phyloP scores from a whole-genome alignment of 1,284 basidiomycete species.

The Rhodotorula sp. region DNA sequence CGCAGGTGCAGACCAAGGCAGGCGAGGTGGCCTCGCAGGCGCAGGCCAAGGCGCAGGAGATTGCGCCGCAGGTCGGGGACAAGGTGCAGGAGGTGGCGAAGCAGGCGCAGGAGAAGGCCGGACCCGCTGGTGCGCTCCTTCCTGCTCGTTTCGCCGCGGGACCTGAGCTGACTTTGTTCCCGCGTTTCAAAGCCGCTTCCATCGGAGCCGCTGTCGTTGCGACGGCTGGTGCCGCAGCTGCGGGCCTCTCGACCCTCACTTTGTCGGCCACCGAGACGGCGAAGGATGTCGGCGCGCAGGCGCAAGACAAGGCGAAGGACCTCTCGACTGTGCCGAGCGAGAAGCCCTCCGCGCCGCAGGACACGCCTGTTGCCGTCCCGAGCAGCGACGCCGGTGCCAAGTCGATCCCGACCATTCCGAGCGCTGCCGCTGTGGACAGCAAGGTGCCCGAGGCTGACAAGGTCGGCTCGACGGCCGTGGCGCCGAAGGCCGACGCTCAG shows the following conservation, averaged over 20 bases:
- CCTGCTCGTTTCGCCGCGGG: too few species aligned
- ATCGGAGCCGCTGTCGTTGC: slow-evolving; percentile 11
- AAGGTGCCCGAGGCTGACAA: slow-evolving; percentile 7
- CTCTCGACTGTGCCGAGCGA: slow-evolving; percentile 1
- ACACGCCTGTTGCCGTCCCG: not conserved
- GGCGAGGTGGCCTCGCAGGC: slow-evolving; percentile 3
- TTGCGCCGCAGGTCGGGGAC: slow-evolving; percentile 5
- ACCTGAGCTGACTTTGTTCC: not conserved
- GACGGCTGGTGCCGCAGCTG: slow-evolving; percentile 15
- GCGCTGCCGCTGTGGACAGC: slow-evolving; percentile 10
- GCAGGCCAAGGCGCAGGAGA: slow-evolving; percentile 8
- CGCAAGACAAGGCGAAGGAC: not conserved
- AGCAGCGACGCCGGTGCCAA: not conserved
- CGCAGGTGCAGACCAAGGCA: slow-evolving; percentile 22
- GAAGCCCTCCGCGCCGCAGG: slow-evolving; percentile 14
- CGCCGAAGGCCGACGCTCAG: slow-evolving; percentile 13
- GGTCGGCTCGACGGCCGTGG: slow-evolving; percentile 8
- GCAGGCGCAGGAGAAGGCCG: not conserved
- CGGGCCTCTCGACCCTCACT: slow-evolving; percentile 11
- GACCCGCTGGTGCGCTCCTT: slow-evolving; percentile 10
- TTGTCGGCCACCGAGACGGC: not conserved
- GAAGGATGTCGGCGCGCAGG: not conserved
- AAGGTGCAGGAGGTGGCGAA: not conserved
- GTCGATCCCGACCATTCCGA: slow-evolving; percentile 21
- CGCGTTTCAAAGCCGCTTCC: not conserved